These are phyloP conservation scores for Phyllostachys edulis DNA, from an alignment of 176 grass and related monocot species.

Conservation along the genomic window DNA sequence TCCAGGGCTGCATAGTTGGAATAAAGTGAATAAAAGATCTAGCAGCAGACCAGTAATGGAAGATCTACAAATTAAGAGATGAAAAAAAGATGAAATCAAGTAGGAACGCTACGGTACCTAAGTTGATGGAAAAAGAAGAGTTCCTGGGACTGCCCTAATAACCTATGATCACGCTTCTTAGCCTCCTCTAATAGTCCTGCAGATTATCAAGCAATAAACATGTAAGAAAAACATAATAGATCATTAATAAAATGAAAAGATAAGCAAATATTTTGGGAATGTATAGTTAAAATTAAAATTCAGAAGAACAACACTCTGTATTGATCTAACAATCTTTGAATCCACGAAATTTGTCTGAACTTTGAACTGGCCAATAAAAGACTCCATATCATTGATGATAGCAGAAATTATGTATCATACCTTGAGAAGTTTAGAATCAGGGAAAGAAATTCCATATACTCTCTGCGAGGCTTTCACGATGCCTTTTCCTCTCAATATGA, in stretches of 20 bases:
- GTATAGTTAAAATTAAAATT: background rate
- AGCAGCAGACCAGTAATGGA: background rate
- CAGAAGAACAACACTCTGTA: background rate
- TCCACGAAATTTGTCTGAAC: background rate
- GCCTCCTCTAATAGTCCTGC: conserved; percentile 93
- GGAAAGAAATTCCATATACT: conserved; percentile 98
- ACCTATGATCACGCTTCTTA: conserved; percentile 95
- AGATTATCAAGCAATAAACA: conserved; percentile 23
- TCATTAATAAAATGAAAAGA: conserved; percentile 7
- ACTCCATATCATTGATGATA: background rate
- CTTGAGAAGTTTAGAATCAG: conserved; percentile 94
- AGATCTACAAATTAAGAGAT: conserved; percentile 16
- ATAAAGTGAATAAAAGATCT: conserved; percentile 21
- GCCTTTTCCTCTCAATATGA: conserved; percentile 95
- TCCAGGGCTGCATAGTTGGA: conserved; percentile 69
- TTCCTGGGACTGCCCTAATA: conserved; percentile 78
- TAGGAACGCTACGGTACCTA: conserved; percentile 49
- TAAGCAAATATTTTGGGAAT: background rate
- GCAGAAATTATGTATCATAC: conserved; percentile 41
- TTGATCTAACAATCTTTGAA: conserved; percentile 5
- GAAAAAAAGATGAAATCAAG: conserved; percentile 28
- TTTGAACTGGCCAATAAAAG: background rate
- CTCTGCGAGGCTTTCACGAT: conserved; percentile 89
- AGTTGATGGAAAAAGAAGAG: conserved; percentile 99
- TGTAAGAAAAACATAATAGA: background rate